Base-by-base conservation (phyloP, 495 filamentous ascomycete genomes). In the Penicillium waksmanii region DNA sequence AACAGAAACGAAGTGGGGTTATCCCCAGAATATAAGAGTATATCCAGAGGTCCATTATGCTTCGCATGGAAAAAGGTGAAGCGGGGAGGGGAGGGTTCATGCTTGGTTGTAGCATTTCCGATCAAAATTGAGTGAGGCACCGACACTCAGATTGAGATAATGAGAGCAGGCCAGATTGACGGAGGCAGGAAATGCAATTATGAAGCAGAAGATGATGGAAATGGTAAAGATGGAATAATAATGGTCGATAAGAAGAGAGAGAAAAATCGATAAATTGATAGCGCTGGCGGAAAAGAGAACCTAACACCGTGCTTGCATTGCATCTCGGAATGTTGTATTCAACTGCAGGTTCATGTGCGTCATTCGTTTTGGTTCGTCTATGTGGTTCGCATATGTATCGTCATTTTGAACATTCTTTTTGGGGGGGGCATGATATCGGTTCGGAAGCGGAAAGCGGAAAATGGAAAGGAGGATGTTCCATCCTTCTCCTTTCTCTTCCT, bases 341-440 rank as follows among this genome's bases (percentile, higher is more conserved):
- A 68, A 62, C 55, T 53, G 66, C 58, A 60, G 56, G 18, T 52
- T 66, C 65, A 68, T 66, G 62, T 52, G 67, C 66, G 63, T 71
- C 54, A 64, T 66, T 71, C 68, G 62, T 71, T 60, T 66, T 63
- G 58, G 68, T 64, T 71, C 66, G 63, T 71, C 68, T 69, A 69
- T 71, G 62, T 54, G 56, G 53, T 50, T 62, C 49, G 67, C 65
- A 58, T 70, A 59, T 70, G 60, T 66, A 70, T 68, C 56, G 57
- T 69, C 63, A 52, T 63, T 33, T 56, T 58, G 67, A 64, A 63
- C 62, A 64, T 66, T 67, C 60, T 64, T 60, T 55, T 67, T 66
- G 64, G 53, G 59, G n/a, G 31, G 49, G 48, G 48, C 56, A 57
- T 59, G 49, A 55, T 18, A 58, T 58, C 49, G 25, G 53, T 53